Base-by-base conservation (phyloP, 805 yeast species). In the Candida ponderosae region DNA sequence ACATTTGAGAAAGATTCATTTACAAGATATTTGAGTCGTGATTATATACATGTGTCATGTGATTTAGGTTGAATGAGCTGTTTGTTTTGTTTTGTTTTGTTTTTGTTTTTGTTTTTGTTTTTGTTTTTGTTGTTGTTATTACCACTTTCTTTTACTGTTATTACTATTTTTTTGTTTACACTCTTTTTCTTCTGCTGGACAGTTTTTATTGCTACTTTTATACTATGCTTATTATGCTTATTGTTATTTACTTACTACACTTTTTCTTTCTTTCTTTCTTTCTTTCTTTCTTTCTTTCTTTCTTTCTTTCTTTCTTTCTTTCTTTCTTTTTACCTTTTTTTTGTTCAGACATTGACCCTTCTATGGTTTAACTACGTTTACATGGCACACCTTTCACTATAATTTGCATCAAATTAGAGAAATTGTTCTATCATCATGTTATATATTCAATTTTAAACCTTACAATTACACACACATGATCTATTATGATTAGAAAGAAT, bases 1-100 rank as follows among this genome's bases (percentile, higher is more conserved):
- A 14, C 97, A 88, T 55, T 58, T 77, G 49, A 72, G 79, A 52
- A 78, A 78, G 53, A 76, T 77, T 33, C 85, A 78, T 51, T 21
- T 11, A 21, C 24, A 21, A 21, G 11, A 21, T 21, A 21, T 21
- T 21, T 21, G 11, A 21, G 4, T 9, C 59, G 57, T 19, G 50
- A 55, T 16, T 34, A 35, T 15, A 20, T 37, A 6, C 32, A 17
- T 18, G 14, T 23, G 18, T 18, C 19, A 5, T 28, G 3, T 27
- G 23, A 13, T 27, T 15, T 28, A 18, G 17, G 18, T 15, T 32
- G n/a, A 15, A n/a, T n/a, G 17, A 9, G 18, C 13, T 14, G 21
- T 29, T 23, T 21, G 6, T 9, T 15, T 21, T 27, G 14, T 34
- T 29, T 27, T 28, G 15, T 21, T 6, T 9, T 18, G 19, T 18